Base-by-base conservation (phyloP, 1,284 basidiomycete species). In the Malassezia furfur region DNA sequence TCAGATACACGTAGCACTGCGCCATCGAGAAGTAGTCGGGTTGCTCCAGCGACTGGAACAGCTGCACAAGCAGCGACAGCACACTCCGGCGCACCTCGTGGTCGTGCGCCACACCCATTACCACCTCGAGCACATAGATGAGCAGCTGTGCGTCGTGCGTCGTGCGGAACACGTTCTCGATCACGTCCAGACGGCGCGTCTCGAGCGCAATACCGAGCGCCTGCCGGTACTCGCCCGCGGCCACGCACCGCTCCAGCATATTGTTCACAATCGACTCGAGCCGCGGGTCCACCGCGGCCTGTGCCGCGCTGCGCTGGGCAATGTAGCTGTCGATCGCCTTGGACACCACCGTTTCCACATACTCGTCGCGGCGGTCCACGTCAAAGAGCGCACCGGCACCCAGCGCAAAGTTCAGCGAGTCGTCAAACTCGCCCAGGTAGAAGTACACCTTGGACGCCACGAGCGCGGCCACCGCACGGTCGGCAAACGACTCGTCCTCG, bases 251-350 rank as follows among this genome's bases (percentile, higher is more conserved):
- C 9, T 63, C 46, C 43, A 73, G 69, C 72, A 74, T 74, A 53
- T 70, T 67, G 35, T 74, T 68, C 47, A 73, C 70, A 35, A 74
- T 73, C 19, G 34, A 56, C 43, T 63, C 64, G 25, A 74, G 61
- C 22, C 71, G 57, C 19, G 64, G 57, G 37, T 70, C 66, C 22
- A 66, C 44, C 1, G 46, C 50, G 51, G 53, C 45, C 12, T 54
- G 40, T 19, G 52, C 41, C 32, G 44, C 55, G 46, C 28, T 48
- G 46, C 59, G 31, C 46, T 63, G 58, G 40, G 59, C 61, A 41
- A 74, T 72, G 60, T 74, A 74, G 48, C 50, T 48, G 57, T 74
- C 72, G 47, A 74, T 74, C 44, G 72, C 71, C 62, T 74, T 73
- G 56, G 72, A 72, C 17, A 74, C 61, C 57, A 74, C 67, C 11